Evolutionary conservation across 805 yeast genomes (phyloP), one percentile per base, ranked within the genome.

Genomic region (Ogataea corticis): DNA sequence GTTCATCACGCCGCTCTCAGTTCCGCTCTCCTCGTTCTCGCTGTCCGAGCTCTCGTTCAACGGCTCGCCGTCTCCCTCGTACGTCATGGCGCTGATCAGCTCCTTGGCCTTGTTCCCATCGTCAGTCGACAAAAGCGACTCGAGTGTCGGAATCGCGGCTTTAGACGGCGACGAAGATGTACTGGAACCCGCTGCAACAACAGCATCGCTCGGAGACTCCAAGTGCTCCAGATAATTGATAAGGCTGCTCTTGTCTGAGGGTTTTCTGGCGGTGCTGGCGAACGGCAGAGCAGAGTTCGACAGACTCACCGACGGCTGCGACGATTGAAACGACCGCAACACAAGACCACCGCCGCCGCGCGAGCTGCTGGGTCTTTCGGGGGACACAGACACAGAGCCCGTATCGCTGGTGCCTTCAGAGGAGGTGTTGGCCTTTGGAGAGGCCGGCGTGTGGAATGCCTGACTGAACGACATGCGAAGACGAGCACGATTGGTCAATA

Each of bases 41-140:
- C 50, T 41, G 4, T 42, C 54, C 1, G 56, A 51, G 7, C 38
- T 48, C 15, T 55, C 57, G 21, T 58, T 51, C 7, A 55, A 41
- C 3, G 38, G 37, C 13, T 42, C 49, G 7, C 55, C 59, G n/a
- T 54, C 52, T 3, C 53, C 56, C n/a, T 51, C 57, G 35, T 58
- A 57, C 12, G 54, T 52, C 51, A 54, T 50, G 2, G 63, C 58
- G 40, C 53, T 48, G n/a, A 55, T 49, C 18, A 49, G 43, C 43
- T 58, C 33, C 9, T 32, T 32, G 2, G 45, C 29, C 18, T 30
- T 38, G 7, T 32, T 32, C 16, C 35, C 19, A 16, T 27, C 40
- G 21, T 41, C 38, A 30, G 32, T 36, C n/a, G 32, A 28, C n/a
- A 52, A 29, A 15, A 52, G 33, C 12, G 54, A 49, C 25, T 43